Evolutionary conservation across 2,329 filamentous ascomycete species (phyloP).

Genomic region (Pestalotiopsis sp.): DNA sequence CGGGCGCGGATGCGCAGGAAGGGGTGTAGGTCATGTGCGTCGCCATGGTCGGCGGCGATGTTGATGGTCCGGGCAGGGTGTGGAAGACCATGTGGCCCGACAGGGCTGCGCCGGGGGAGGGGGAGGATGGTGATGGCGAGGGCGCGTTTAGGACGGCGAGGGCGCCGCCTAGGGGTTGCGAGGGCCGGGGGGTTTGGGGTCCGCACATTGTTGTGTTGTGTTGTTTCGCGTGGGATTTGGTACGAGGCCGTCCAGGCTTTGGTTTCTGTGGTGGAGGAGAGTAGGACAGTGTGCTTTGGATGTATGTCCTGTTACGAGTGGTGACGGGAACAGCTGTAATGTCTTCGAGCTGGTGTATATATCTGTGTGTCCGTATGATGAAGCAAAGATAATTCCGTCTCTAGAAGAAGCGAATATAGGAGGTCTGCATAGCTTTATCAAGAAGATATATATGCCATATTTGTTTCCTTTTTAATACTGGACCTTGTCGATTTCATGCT

Average conservation of each 20-base stretch:
- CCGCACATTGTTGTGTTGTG: constrained; percentile 3
- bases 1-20: not conserved
- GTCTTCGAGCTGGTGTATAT: not conserved
- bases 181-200: not conserved
- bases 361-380: not conserved
- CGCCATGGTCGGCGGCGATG: not conserved
- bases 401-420: too few relatives aligned
- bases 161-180: not conserved
- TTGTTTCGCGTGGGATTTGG: not conserved
- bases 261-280: too few relatives aligned
- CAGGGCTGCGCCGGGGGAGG: not conserved
- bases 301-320: too few relatives aligned
- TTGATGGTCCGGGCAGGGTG: not conserved
- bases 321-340: too few relatives aligned
- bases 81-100: constrained; percentile 3
- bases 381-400: not conserved
- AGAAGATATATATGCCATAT: not conserved
- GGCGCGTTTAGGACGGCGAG: not conserved
- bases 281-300: too few relatives aligned
- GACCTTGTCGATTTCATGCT: not conserved
- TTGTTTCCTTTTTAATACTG: not conserved
- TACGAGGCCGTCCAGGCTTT: too few relatives aligned
- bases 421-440: not conserved
- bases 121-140: not conserved
- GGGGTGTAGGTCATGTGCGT: not conserved